Evolutionary conservation across 1,284 basidiomycete genomes (phyloP), one percentile per base, ranked within the genome.

Genomic region (Bjerkandera adusta): DNA sequence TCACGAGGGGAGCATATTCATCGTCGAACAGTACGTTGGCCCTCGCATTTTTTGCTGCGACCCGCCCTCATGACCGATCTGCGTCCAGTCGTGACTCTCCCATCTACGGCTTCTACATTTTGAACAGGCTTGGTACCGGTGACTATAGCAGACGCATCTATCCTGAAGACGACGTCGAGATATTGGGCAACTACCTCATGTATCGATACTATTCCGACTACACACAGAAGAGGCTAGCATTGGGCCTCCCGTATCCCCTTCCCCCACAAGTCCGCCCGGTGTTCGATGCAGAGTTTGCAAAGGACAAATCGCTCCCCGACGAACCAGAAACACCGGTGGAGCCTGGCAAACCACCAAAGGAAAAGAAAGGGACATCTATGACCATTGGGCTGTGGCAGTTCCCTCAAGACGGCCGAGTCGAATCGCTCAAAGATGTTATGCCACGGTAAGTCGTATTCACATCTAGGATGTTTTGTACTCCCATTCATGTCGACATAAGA

Each of bases 1-100:
- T 21, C 88, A 75, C 57, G 92, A 94, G 64, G 92, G 92, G 2
- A 87, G 83, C 59, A 89, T 94, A 79, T 94, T 95, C 68, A 71
- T 95, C 49, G 92, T 88, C 60, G 85, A 91, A 62, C 75, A 90
- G 86, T 89, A 59, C 52, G 79, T 63, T 13, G 33, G 32, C 32
- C 33, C 29, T 18, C 44, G 29, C 13, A 26, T 20, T n/a, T 34
- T 53, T 22, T 34, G 16, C 36, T 29, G 32, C 15, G 11, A n/a
- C 37, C 22, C 37, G 21, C 34, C 38, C 30, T 41, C 49, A 38
- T 50, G 45, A 37, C 35, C 39, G 34, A 54, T 50, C 47, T 30
- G 26, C 21, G 30, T 35, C 7, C 56, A 84, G 82, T 56, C 71
- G 79, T 46, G 70, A 76, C 21, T 85, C 87, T 63, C 91, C 92